phyloP scores from a whole-genome alignment of 2,329 filamentous ascomycete species.

The Leptographium flavum region DNA sequence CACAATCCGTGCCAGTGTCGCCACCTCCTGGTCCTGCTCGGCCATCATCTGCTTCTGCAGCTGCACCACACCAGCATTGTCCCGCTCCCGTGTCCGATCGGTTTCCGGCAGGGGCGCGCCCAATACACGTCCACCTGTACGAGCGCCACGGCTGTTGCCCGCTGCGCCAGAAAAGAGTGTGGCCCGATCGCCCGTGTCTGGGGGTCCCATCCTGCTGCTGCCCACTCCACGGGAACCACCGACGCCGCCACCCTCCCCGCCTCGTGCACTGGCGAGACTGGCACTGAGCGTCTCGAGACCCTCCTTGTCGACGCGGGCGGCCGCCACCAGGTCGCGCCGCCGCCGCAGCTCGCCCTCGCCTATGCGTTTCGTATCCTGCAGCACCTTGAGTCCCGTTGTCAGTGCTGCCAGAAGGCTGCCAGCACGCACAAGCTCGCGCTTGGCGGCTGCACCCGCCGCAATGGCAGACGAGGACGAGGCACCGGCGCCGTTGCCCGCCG shows the following conservation, averaged over 20 bases:
- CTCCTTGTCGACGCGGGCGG: constrained; percentile 59
- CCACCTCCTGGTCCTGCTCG: constrained; percentile 61
- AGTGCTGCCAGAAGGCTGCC: constrained; percentile 49
- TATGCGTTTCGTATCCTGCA: constrained; percentile 40
- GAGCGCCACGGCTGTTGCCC: constrained; percentile 15
- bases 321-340: constrained; percentile 53
- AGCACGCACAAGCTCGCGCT: constrained; percentile 56
- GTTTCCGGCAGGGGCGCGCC: constrained; percentile 63
- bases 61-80: constrained; percentile 60
- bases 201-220: constrained; percentile 21
- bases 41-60: constrained; percentile 61
- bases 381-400: constrained; percentile 47
- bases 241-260: constrained; percentile 28
- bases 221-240: constrained; percentile 25
- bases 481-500: constrained; percentile 15
- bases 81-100: constrained; percentile 59
- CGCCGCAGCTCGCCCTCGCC: constrained; percentile 64
- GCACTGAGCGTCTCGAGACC: constrained; percentile 60
- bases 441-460: constrained; percentile 60
- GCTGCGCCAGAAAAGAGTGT: constrained; percentile 29
- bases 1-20: constrained; percentile 54
- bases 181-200: constrained; percentile 33
- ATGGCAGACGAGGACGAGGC: constrained; percentile 9
- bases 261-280: constrained; percentile 28
- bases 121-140: constrained; percentile 47